A percentile compares a stretch with the other conserved stretches of the same genome.
Conservation (phyloP, 345 rosid genomes). For the Raphanus sativus region DNA sequence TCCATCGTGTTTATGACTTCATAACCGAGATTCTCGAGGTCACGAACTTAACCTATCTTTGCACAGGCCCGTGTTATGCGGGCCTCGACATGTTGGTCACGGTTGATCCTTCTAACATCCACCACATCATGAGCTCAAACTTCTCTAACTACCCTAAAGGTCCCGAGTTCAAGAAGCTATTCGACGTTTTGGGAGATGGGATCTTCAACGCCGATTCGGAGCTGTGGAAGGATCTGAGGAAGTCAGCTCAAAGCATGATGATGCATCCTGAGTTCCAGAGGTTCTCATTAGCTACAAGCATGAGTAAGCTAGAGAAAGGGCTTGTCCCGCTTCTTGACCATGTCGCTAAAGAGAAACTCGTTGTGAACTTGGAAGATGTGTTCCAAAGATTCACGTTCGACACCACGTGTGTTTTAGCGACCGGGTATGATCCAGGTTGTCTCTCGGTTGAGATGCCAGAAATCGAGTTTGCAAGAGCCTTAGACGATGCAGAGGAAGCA, state of each 20-base stretch:
- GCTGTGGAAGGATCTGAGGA: constrained; percentile 40
- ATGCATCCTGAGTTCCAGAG: constrained; percentile 28
- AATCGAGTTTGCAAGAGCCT: constrained; percentile 34
- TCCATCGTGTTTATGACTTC: constrained; percentile 39
- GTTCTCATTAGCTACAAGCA: constrained; percentile 32
- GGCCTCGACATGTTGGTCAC: constrained; percentile 37
- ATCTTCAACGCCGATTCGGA: constrained; percentile 47
- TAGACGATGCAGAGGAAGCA: constrained; percentile 44
- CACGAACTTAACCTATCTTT: constrained; percentile 27
- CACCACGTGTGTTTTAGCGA: constrained; percentile 44
- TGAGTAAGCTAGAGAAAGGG: constrained; percentile 26
- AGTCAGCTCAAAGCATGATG: constrained; percentile 33
- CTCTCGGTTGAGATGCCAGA: constrained; percentile 42
- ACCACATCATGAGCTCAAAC: constrained; percentile 40
- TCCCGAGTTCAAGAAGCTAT: constrained; percentile 37
- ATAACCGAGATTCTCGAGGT: constrained; percentile 25
- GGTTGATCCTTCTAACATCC: constrained; percentile 41
- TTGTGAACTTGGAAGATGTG: constrained; percentile 43
- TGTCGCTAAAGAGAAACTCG: constrained; percentile 25
- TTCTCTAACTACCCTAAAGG: constrained; percentile 42
- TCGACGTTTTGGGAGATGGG: constrained; percentile 45
- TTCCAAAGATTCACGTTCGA: constrained; percentile 52
- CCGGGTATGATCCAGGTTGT: constrained; percentile 52
- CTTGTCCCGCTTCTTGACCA: constrained; percentile 43
- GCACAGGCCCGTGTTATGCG: constrained; percentile 28